phyloP scores from a whole-genome alignment of 352 stramenopile genomes.

The Phytophthora tubulina region DNA sequence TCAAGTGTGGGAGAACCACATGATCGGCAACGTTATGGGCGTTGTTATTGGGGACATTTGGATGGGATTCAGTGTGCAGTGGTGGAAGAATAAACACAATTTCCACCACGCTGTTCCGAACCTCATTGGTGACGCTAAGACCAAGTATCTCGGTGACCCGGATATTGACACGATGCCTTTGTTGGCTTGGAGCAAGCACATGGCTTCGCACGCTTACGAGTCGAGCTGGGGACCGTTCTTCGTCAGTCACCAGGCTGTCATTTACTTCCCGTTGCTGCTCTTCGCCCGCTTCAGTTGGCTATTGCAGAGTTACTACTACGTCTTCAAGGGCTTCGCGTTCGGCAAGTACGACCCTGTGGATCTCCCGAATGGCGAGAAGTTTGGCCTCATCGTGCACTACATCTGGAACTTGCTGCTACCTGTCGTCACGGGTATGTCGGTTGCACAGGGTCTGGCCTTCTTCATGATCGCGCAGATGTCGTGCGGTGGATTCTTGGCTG shows the following conservation, averaged over 20 bases:
- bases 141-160: constrained; percentile 92
- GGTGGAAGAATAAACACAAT: constrained; percentile 99
- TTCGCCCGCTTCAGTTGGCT: constrained; percentile 97
- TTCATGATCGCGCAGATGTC: constrained; percentile 89
- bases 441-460: constrained; percentile 78
- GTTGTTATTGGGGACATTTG: constrained; percentile 97
- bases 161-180: constrained; percentile 99
- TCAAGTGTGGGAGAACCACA: constrained; percentile 97
- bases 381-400: constrained; percentile 91
- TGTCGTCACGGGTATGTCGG: constrained; percentile 67
- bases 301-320: constrained; percentile 96
- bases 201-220: constrained; percentile 90
- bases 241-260: constrained; percentile 93
- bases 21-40: constrained; percentile 93
- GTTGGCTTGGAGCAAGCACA: constrained; percentile 97
- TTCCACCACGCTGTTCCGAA: constrained; percentile 99
- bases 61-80: constrained; percentile 97
- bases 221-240: constrained; percentile 90
- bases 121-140: constrained; percentile 91
- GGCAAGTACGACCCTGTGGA: constrained; percentile 87
- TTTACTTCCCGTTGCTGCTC: constrained; percentile 98
- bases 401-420: constrained; percentile 92
- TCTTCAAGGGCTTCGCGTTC: constrained; percentile 90
- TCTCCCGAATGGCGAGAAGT: constrained; percentile 85
- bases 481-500: constrained; percentile 95